Base-by-base conservation (phyloP, 306 rosid genomes). In the Arachis hypogaea region DNA sequence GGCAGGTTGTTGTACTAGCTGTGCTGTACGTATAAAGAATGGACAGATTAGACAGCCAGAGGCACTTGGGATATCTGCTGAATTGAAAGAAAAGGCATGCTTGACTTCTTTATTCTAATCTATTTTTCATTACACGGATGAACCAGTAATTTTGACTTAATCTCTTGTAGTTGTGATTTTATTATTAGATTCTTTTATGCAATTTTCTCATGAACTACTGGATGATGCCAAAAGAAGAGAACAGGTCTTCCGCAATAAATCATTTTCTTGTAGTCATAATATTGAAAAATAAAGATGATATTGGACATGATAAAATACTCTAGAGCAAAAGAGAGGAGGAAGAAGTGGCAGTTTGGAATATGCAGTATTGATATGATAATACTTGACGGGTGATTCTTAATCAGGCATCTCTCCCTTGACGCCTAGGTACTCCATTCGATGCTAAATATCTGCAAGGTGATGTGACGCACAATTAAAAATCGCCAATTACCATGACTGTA, bases 1-100 rank as follows among this genome's bases (percentile, higher is more conserved):
- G 79, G 75, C 87, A 94, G 99, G 99, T 73, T 94, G 99, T 83
- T 94, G 99, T 76, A 94, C 98, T 64, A 94, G 99, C 78, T 94
- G 98, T 69, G 99, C 98, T 42, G 99, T 94, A 22, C 99, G 99
- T 9, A 74, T 94, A 52, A 94, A 94, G 86, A 84, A 83, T 47
- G 99, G 99, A 68, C 77, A 94, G 74, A 76, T 94, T 76, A 85
- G 93, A 75, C 99, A 94, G 83, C 99, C 99, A 44, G 90, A 92
- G 82, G 99, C 99, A 6, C 89, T 94, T 42, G 99, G 99, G 51
- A 94, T 94, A 71, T 94, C 99, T 68, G 90, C 97, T 6, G 98
- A 94, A 42, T 73, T 94, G 85, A 94, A 62, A 85, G 87, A 91
- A 42, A 86, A 92, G 95, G 99, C 68, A 77, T 8, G 77, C 67